A percentile compares a stretch with the other conserved stretches of the same genome.
These are phyloP conservation scores for Candida loeiensis DNA, from an alignment of 805 yeast genomes.

Conservation along the genomic window DNA sequence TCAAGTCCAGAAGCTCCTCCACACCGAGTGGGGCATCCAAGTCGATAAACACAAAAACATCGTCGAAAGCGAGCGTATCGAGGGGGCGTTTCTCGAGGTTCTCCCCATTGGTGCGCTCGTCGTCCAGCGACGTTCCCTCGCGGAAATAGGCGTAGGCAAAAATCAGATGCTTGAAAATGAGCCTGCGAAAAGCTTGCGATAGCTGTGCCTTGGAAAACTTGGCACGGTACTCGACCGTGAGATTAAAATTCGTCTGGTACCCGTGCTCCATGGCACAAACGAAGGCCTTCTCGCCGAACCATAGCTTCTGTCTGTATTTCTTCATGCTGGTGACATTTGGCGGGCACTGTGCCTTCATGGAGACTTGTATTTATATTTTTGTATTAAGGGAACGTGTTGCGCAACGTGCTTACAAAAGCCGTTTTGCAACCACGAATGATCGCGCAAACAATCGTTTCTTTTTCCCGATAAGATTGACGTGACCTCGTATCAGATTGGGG, in stretches of 20 bases:
- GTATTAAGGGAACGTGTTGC: slow-evolving; percentile 5
- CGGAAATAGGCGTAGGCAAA: slow-evolving; percentile 8
- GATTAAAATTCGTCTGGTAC: slow-evolving; percentile 7
- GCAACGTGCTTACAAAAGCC: slow-evolving; percentile 3
- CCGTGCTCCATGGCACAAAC: slow-evolving; percentile 9
- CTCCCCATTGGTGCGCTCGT: slow-evolving; percentile 6
- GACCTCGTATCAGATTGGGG: too few species aligned
- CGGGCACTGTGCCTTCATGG: neutral
- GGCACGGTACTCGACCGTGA: slow-evolving; percentile 6
- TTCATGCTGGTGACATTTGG: neutral
- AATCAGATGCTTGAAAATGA: slow-evolving; percentile 6
- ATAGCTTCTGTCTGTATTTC: slow-evolving; percentile 5
- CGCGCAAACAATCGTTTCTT: too few species aligned
- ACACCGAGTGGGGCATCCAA: slow-evolving; percentile 1
- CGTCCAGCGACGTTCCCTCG: slow-evolving; percentile 6
- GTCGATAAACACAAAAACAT: slow-evolving; percentile 4
- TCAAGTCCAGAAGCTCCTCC: slow-evolving; percentile 1
- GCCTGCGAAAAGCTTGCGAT: slow-evolving; percentile 7
- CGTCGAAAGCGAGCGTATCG: slow-evolving; percentile 2
- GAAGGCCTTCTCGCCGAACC: slow-evolving; percentile 10
- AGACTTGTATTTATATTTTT: slow-evolving; percentile 2
- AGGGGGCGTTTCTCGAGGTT: slow-evolving; percentile 7
- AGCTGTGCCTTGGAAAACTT: slow-evolving; percentile 4
- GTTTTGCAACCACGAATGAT: neutral
- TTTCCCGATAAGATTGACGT: too few species aligned